phyloP scores from a whole-genome alignment of 75 land plant species.

The Gnetum montanum region DNA sequence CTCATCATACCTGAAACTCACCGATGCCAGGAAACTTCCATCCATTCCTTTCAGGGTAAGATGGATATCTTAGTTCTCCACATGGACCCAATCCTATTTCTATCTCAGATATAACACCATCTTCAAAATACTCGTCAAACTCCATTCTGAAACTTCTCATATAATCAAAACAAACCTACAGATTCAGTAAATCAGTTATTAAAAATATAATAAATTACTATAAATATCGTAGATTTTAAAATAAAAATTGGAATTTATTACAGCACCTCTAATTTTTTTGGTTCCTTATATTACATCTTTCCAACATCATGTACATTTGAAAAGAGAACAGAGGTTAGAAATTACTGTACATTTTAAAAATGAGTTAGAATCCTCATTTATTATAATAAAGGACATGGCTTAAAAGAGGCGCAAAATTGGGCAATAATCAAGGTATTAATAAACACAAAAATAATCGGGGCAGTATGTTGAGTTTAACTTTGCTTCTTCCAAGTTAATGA shows the following conservation, averaged over 20 bases:
- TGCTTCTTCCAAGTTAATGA: too few relatives aligned
- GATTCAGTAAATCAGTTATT: slow-evolving; percentile 7
- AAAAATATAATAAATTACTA: not conserved
- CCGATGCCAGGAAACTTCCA: slow-evolving; percentile 98
- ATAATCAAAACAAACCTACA: slow-evolving; percentile 93
- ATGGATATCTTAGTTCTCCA: slow-evolving; percentile 95
- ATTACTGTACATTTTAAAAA: too few relatives aligned
- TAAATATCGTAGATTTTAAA: too few relatives aligned
- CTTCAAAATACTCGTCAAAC: slow-evolving; percentile 82
- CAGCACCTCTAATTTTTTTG: too few relatives aligned
- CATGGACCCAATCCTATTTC: slow-evolving; percentile 93
- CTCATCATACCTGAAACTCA: slow-evolving; percentile 90
- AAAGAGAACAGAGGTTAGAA: not conserved
- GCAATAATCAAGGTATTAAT: too few relatives aligned
- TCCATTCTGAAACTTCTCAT: slow-evolving; percentile 96
- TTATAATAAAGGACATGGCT: too few relatives aligned
- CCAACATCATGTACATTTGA: not conserved
- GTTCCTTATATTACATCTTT: too few relatives aligned
- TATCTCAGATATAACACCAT: slow-evolving; percentile 69
- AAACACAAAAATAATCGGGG: too few relatives aligned
- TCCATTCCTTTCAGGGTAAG: slow-evolving; percentile 85
- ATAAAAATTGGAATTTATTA: too few relatives aligned
- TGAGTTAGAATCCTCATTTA: too few relatives aligned
- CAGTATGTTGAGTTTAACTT: too few relatives aligned
- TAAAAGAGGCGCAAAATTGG: too few relatives aligned